A percentile compares a stretch with the other conserved stretches of the same genome.
Conservation (phyloP, 108 stramenopile species). For the Fragilariopsis cylindrus region DNA sequence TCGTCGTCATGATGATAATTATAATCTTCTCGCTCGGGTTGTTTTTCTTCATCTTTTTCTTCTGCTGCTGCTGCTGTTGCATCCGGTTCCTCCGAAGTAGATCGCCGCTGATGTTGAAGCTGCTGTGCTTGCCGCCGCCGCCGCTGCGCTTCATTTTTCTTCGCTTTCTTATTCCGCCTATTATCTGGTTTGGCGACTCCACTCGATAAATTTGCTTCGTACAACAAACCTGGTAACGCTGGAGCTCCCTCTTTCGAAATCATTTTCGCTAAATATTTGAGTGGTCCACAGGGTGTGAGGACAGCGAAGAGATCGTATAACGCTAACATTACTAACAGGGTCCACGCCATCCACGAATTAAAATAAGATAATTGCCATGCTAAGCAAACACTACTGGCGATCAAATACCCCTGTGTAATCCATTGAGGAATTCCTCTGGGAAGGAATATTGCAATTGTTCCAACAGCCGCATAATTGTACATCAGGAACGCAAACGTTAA, state of each 20-base stretch:
- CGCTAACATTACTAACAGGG: constrained; percentile 90
- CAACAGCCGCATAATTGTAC: constrained; percentile 95
- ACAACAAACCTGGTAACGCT: constrained; percentile 93
- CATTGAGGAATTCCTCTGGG: constrained; percentile 84
- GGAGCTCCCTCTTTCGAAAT: constrained; percentile 88
- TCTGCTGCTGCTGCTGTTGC: background rate
- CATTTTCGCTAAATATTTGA: constrained; percentile 84
- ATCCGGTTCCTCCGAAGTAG: too few species aligned
- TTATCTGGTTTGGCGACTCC: constrained; percentile 48
- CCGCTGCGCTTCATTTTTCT: background rate
- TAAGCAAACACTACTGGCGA: constrained; percentile 87
- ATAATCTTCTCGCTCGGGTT: background rate
- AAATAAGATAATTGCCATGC: constrained; percentile 94
- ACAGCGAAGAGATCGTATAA: constrained; percentile 97
- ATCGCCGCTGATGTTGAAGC: background rate
- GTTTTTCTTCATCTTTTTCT: constrained; percentile 8
- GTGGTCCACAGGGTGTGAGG: constrained; percentile 94
- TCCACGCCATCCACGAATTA: constrained; percentile 96
- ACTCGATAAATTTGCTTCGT: constrained; percentile 83
- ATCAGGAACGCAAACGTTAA: constrained; percentile 82
- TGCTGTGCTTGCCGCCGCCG: constrained; percentile 6
- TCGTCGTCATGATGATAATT: background rate
- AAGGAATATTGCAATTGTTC: constrained; percentile 89
- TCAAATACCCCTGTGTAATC: constrained; percentile 90
- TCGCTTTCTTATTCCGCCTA: background rate